Base-by-base conservation (phyloP, 2,329 filamentous ascomycete genomes). In the Emmonsiellopsis sp. region DNA sequence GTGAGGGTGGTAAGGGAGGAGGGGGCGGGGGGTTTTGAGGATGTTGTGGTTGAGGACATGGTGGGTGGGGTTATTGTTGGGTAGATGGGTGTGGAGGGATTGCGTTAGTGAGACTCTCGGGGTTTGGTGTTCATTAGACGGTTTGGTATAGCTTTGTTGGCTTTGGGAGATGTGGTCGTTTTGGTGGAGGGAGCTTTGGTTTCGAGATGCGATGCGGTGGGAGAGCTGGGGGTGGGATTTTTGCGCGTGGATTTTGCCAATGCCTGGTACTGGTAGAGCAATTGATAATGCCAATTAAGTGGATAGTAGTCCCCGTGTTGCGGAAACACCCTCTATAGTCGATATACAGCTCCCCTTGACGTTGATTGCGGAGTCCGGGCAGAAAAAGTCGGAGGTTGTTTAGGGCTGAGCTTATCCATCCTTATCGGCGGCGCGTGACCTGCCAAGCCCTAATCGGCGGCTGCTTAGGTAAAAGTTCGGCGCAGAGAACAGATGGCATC, bases 1-100 rank as follows among this genome's bases (percentile, higher is more conserved):
- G 66, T 70, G 51, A 74, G 67, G 13, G 64, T 62, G 16, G 69
- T 70, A 42, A 76, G 64, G 13, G 74, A 68, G 10, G 74, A 76
- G 9, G 66, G 63, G 7, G 58, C 41, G 1, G 64, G 64, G 16
- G 53, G 13, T 1, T 58, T 48, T 20, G 65, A 62, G 7, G 58
- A 45, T 1, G 64, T 63, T 16, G 55, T 11, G 11, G 16, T 20
- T 16, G 46, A 13, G 7, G 34, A 32, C 46, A 49, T 40, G 10
- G 20, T 15, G 10, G 46, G 15, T 40, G 45, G 45, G 5, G 30
- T 16, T 16, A 30, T 26, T 16, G 42, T 8, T 10, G 16, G 42
- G 10, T n/a, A 38, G 20, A 30, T 30, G 35, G 15, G 11, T 20
- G 35, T 3, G 35, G 47, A 40, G 20, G 15, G 35, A 13, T 5